Base-by-base conservation (phyloP, 2,329 filamentous ascomycete genomes). In the Plenodomus biglobosus region DNA sequence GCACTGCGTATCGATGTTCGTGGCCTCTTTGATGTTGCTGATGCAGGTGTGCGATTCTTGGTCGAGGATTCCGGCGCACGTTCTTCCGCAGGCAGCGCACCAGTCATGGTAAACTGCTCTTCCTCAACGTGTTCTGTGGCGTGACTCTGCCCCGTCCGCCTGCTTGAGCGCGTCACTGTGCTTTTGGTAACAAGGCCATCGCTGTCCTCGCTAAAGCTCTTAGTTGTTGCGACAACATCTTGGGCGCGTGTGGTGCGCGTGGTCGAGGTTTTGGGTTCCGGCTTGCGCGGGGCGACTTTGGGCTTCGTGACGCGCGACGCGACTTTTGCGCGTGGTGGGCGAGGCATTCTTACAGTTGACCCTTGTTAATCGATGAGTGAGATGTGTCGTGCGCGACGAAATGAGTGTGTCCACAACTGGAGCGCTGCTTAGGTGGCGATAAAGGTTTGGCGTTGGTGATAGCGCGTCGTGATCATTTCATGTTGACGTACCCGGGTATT, bases 271-370 rank as follows among this genome's bases (percentile, higher is more conserved):
- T 64, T 55, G 22, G 50, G 38, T 38, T 40, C 24, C 44, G 53
- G 50, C 38, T 65, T 62, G 52, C 46, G 54, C 35, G 64, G 44
- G 51, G 48, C 56, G 48, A 58, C 42, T 50, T 64, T 48, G 18
- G 53, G 40, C 51, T 60, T 64, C 39, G 59, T 58, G 62, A 66
- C 65, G 59, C 67, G 66, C 8, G 64, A 70, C 60, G 65, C 64
- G 62, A 70, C 57, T 58, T 71, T 73, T 19, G 68, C 58, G 50
- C 68, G 61, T 47, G 65, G 67, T 35, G 69, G 69, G 50, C 69
- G 69, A 50, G 69, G 68, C 70, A 72, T 73, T 38, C 52, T 58
- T 49, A 44, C 35, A 43, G 24, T 21, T 16, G 41, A 40, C 41
- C 35, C 38, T 22, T 27, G 27, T 27, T 19, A 19, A 21, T 22